Evolutionary conservation across 768 basidiomycete genomes (phyloP).

Genomic region (Punctularia strigosozonata): DNA sequence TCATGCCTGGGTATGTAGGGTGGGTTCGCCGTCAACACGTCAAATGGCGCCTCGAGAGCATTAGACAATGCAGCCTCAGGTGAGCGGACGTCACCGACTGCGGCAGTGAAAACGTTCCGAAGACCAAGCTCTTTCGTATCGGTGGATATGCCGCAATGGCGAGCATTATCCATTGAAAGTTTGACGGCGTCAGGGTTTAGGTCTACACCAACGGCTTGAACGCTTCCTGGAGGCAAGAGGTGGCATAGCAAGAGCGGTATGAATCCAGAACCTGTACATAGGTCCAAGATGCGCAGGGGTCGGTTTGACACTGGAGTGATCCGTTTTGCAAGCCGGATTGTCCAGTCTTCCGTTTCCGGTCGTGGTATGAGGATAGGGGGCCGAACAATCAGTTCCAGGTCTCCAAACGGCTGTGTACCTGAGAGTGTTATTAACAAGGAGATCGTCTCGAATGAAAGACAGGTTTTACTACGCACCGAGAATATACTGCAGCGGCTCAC

Average conservation of each 20-base stretch:
- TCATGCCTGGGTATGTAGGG: conserved; percentile 71
- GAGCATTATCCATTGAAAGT: conserved; percentile 35
- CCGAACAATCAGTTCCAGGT: conserved; percentile 59
- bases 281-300: conserved; percentile 49
- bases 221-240: conserved; percentile 41
- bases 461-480: conserved; percentile 40
- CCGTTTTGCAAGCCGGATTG: conserved; percentile 43
- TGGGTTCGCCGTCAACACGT: conserved; percentile 76
- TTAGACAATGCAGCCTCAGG: conserved; percentile 13
- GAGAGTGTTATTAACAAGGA: not conserved
- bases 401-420: conserved; percentile 86
- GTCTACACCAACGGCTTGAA: conserved; percentile 56
- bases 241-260: conserved; percentile 79
- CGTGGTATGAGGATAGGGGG: conserved; percentile 88
- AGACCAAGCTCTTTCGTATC: conserved; percentile 2
- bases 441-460: not conserved
- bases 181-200: conserved; percentile 46
- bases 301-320: conserved; percentile 23
- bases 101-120: conserved; percentile 22
- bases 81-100: conserved; percentile 32
- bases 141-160: conserved; percentile 11
- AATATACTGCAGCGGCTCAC: conserved; percentile 87
- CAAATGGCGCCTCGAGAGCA: conserved; percentile 32
- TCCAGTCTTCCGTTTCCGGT: conserved; percentile 88
- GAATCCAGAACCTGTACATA: conserved; percentile 90